Percentiles rank a stretch among this genome's conserved stretches.
Evolutionary conservation across 345 rosid genomes (phyloP).

Genomic region (Carallia brachiata): DNA sequence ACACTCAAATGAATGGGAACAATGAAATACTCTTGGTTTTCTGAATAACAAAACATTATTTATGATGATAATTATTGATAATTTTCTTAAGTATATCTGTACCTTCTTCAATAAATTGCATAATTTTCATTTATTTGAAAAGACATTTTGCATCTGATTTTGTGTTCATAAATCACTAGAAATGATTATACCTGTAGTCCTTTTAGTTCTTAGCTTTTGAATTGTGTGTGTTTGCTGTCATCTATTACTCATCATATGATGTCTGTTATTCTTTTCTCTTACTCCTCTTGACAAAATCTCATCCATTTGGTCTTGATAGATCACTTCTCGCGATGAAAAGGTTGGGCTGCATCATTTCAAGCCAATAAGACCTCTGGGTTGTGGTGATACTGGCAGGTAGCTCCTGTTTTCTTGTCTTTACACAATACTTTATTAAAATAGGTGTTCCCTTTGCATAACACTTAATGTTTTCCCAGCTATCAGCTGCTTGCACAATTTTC

Average conservation of each 20-base stretch:
- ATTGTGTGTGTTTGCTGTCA: not conserved
- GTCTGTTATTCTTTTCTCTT: not conserved
- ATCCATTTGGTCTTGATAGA: constrained; percentile 35
- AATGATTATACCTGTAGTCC: no score
- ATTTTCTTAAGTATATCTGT: no score
- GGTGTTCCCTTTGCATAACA: not conserved
- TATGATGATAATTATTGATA: no score
- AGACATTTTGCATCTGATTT: no score
- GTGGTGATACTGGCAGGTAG: constrained; percentile 99
- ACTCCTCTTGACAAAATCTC: constrained; percentile 5
- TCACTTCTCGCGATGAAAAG: constrained; percentile 64
- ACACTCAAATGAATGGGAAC: no score
- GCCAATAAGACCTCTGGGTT: constrained; percentile 91
- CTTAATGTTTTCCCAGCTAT: not conserved
- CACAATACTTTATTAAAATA: not conserved
- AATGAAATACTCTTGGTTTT: no score
- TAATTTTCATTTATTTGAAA: no score
- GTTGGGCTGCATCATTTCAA: constrained; percentile 84
- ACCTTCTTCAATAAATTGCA: no score
- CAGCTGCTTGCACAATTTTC: not conserved
- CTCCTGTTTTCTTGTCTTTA: not conserved
- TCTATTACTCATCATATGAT: not conserved
- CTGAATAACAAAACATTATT: no score
- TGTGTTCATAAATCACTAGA: no score
- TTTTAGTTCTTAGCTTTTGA: no score